Evolutionary conservation across 2,329 filamentous ascomycete genomes (phyloP), one percentile per base, ranked within the genome.

Genomic region (Ophiostoma piceae): DNA sequence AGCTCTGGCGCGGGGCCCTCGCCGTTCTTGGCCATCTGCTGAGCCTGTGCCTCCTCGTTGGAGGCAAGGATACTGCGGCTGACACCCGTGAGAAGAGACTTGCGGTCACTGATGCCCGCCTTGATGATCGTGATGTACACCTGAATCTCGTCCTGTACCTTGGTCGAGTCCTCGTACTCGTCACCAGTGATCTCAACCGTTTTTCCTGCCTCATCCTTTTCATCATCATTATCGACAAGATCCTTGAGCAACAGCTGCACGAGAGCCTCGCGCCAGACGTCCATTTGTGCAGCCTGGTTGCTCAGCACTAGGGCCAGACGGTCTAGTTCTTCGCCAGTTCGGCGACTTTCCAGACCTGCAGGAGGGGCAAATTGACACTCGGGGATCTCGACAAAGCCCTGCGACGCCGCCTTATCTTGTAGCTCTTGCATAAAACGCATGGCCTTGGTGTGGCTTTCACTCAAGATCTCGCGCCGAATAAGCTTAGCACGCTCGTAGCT

Each of bases 151-250:
- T 97, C 94, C 79, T 98, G 94, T 65, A 90, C 85, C 77, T 92
- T 92, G 0, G 93, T 92, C 0, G 94, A 96, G 41, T 91, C 87
- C 74, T 92, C 91, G 73, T 97, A 95, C 77, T 98, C 95, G 71
- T 97, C 90, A 32, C 95, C 95, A 12, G 92, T 94, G 2, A 88
- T 85, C 11, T 85, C 79, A 69, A 82, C 35, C 81, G 1, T 87
- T 87, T 68, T 22, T 66, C 32, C 54, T 62, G 95, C 91, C 11
- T 84, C 80, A 19, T 82, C 82, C 0, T 88, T 87, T 60, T 96
- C 92, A 1, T 88, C 87, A 57, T 96, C 92, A 75, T 95, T 88
- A 74, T 98, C 95, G 22, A 98, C 87, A 1, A 98, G 83, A 0
- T 92, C 88, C 71, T 88, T 85, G 12, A 91, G 80, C 11, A 97